These are phyloP conservation scores for Lasiodiplodia theobromae DNA, from an alignment of 2,329 filamentous ascomycete species.

Conservation along the genomic window DNA sequence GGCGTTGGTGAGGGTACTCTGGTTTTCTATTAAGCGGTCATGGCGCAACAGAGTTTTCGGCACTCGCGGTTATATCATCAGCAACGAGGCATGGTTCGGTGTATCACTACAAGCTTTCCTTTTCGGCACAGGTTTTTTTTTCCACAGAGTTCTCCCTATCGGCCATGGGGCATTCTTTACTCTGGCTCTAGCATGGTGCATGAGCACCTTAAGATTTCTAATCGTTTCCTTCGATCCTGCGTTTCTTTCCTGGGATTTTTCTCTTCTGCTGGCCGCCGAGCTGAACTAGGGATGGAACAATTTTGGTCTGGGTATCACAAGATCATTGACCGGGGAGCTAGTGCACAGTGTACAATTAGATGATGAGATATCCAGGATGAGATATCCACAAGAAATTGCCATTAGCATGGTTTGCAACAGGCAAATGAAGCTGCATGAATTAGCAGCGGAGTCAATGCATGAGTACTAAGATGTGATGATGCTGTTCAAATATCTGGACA, in stretches of 20 bases:
- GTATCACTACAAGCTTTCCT: constrained; percentile 14
- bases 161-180: not conserved
- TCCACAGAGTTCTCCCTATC: not conserved
- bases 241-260: not conserved
- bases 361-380: not conserved
- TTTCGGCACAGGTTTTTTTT: not conserved
- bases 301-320: not conserved
- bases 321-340: not conserved
- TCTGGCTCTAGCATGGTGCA: not conserved
- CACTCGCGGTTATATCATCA: not conserved
- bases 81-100: not conserved
- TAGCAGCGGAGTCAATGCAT: not conserved
- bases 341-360: constrained; percentile 6
- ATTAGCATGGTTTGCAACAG: not conserved
- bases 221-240: not conserved
- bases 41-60: not conserved
- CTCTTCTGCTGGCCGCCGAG: not conserved
- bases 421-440: not conserved
- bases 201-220: not conserved
- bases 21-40: not conserved
- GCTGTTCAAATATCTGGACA: too few relatives aligned
- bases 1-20: not conserved
- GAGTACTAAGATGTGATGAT: not conserved
- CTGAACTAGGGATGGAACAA: not conserved
- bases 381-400: constrained; percentile 4